Conservation (phyloP, 768 basidiomycete species). For the Boletus bicolor region DNA sequence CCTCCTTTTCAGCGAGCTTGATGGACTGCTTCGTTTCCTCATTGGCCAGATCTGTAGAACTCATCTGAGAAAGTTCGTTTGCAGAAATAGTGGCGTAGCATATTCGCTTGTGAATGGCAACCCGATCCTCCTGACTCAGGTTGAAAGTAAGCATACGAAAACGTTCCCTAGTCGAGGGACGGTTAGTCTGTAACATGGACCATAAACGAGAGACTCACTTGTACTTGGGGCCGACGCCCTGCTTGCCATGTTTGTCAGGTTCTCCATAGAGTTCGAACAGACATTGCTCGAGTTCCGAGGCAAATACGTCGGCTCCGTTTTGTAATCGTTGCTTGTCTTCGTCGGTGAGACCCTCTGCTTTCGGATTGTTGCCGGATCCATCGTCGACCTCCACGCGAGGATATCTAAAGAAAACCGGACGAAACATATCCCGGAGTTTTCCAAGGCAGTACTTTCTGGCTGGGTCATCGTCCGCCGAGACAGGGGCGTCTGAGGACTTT, state of each 20-base stretch:
- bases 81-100: conserved; percentile 63
- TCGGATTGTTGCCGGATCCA: conserved; percentile 37
- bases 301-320: conserved; percentile 58
- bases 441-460: conserved; percentile 76
- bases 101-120: conserved; percentile 76
- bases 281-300: conserved; percentile 69
- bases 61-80: conserved; percentile 76
- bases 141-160: conserved; percentile 91
- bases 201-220: conserved; percentile 51
- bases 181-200: conserved; percentile 3
- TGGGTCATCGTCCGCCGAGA: conserved; percentile 58
- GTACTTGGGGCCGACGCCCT: conserved; percentile 70
- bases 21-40: conserved; percentile 84
- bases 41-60: conserved; percentile 84
- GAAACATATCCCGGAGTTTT: conserved; percentile 71
- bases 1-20: conserved; percentile 76
- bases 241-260: conserved; percentile 64
- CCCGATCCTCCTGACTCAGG: conserved; percentile 77
- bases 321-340: conserved; percentile 57
- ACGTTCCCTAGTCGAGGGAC: conserved; percentile 58
- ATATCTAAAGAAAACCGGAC: conserved; percentile 68
- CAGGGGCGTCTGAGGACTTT: conserved; percentile 40
- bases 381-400: conserved; percentile 47
- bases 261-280: conserved; percentile 77
- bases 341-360: conserved; percentile 52